Evolutionary conservation across 352 stramenopile species (phyloP), one percentile per base, ranked within the genome.

Genomic region (Poterioochromonas sp.): DNA sequence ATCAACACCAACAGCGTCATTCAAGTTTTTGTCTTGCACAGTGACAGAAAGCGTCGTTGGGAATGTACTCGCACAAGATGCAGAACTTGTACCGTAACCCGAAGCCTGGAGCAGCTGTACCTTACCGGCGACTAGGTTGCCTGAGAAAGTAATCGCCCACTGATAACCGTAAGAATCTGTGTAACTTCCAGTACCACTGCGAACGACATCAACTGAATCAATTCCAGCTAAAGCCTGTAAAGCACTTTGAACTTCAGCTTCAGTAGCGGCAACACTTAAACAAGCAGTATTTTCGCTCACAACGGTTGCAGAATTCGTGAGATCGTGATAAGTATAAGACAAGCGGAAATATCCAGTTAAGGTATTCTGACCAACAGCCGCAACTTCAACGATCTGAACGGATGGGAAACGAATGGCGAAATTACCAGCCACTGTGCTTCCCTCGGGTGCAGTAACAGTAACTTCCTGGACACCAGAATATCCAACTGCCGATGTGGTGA

Each of bases 341-440:
- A 98, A 85, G 47, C 87, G 95, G 83, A 97, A 98, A 49, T 88
- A 91, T 1, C 93, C 93, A 2, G 84, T 87, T 18, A 92, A 82
- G 34, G 86, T 84, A 78, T 88, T 76, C 26, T n/a, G 20, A 5
- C 68, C 76, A 41, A 34, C 47, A n/a, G 84, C 73, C 29, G 79
- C 81, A 69, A 84, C 80, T 43, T 83, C 83, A 8, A 91, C 80
- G 18, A 83, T 76, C 81, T 91, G 86, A 11, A 84, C 83, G 81
- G 91, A 86, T 51, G 87, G 84, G 80, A 89, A 84, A n/a, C 84
- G 79, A 34, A 91, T 77, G 26, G 82, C 82, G 69, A 90, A 91
- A 71, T 84, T 78, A 12, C 84, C 84, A 20, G 32, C 70, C 29
- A 87, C 78, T 18, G 73, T 60, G 32, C 65, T 76, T 15, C 76